phyloP scores from a whole-genome alignment of 129 eudicot genomes.

The Flaveria robusta region DNA sequence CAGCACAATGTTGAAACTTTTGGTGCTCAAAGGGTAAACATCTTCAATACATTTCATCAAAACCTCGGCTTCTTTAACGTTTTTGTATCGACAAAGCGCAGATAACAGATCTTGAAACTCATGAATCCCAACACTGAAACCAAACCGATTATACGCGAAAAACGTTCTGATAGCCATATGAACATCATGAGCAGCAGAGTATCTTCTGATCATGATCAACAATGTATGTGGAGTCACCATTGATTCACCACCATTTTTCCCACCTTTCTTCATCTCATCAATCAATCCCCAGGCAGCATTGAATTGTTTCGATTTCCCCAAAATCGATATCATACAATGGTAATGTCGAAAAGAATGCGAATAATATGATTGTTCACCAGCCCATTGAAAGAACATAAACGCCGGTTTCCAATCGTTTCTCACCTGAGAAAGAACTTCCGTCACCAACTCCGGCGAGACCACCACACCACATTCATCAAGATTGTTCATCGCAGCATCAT shows the following conservation, averaged over 20 bases:
- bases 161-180: constrained; percentile 65
- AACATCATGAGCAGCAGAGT: constrained; percentile 80
- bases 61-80: constrained; percentile 82
- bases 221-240: constrained; percentile 69
- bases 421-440: constrained; percentile 57
- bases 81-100: constrained; percentile 83
- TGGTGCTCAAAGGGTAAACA: constrained; percentile 57
- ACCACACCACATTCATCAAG: constrained; percentile 54
- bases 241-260: constrained; percentile 33
- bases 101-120: constrained; percentile 76
- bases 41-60: constrained; percentile 61
- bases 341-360: constrained; percentile 54
- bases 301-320: constrained; percentile 69
- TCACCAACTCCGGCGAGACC: constrained; percentile 51
- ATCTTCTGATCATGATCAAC: constrained; percentile 77
- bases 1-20: constrained; percentile 70
- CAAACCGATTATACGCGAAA: constrained; percentile 57
- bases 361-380: constrained; percentile 59
- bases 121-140: constrained; percentile 46
- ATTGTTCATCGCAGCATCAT: constrained; percentile 37
- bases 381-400: constrained; percentile 76
- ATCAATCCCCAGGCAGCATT: constrained; percentile 74
- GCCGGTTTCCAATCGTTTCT: constrained; percentile 84
- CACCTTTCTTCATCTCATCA: constrained; percentile 64
- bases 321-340: constrained; percentile 74